Evolutionary conservation across 2,329 filamentous ascomycete genomes (phyloP), one percentile per base, ranked within the genome.

Genomic region (Aureobasidium sp.): DNA sequence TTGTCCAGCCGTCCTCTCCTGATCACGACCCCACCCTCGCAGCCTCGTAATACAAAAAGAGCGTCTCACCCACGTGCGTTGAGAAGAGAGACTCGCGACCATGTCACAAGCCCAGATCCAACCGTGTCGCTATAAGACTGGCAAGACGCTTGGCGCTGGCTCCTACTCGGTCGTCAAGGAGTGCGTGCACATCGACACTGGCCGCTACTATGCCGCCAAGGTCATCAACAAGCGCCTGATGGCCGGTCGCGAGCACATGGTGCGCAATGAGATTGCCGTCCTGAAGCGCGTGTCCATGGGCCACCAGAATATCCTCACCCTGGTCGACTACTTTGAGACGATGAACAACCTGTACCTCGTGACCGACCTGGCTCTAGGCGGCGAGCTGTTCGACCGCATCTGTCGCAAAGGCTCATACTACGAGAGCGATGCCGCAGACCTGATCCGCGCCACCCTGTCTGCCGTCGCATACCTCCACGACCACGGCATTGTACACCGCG

Each of bases 261-360:
- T 97, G 71, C 89, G 94, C 66, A 99, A 99, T 74, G 94, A 99
- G 78, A 99, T 99, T 70, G 93, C 94, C 7, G 91, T 99, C 29
- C 82, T 99, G 68, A 97, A 97, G 77, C 88, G 88, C 71, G 93
- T 99, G n/a, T 97, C 93, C 1, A 96, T 99, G 90, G 94, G 94
- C 61, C 93, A 99, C 78, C 90, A 94, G 75, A 99, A 99, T 73
- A 97, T 99, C 73, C 80, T 99, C 65, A 99, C 94, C 1, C 83
- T 99, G 63, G 94, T 97, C 70, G 94, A 99, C 79, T 99, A 97
- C 77, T 99, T 99, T 73, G 94, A 99, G 79, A 99, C 94, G 7
- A 96, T 97, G 90, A 97, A 99, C 79, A 99, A 99, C 77, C 84
- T 99, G 67, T 99, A 99, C 75, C 87, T 99, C 41, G 94, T 99